Evolutionary conservation across 1,284 basidiomycete genomes (phyloP), one percentile per base, ranked within the genome.

Genomic region (Stygiomarasmius scandens): DNA sequence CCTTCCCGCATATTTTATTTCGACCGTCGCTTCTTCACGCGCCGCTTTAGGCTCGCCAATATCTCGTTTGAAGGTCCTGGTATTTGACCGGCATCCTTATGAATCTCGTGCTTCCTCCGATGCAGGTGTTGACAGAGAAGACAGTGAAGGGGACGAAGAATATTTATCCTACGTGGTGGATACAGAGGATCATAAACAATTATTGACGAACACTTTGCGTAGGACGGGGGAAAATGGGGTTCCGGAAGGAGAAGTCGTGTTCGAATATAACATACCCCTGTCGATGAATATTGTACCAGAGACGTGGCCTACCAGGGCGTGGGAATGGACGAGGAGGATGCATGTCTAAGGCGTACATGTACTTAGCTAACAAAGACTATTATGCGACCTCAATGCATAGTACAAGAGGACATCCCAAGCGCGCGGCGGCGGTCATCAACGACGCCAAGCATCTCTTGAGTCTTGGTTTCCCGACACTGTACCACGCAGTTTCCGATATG

Each of bases 271-370:
- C 2, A 44, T 56, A 34, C 55, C 55, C 6, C 24, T 56, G 36
- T 56, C 55, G 29, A 44, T 56, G 38, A 38, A 44, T 34, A 51
- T 56, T 24, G 55, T 56, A 27, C 55, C 55, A 10, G 49, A 56
- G 23, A 24, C 49, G 5, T 56, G 55, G 55, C 55, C 55, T 2
- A 56, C 55, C 3, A 44, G 27, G 5, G 49, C 49, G 5, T 56
- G 23, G 22, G 41, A 56, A 19, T 56, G 41, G 20, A 51, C 49
- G 16, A 56, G 54, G 41, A 27, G 24, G 43, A 34, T 41, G 38
- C 38, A 41, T 41, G 38, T 41, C 16, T 41, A 16, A 41, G n/a
- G n/a, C n/a, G n/a, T n/a, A n/a, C n/a, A n/a, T n/a, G n/a, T 34
- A 34, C 14, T 34, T 34, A 34, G 32, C 14, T 34, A 8, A 8